A percentile compares a stretch with the other conserved stretches of the same genome.
Evolutionary conservation across 2,329 filamentous ascomycete species (phyloP).

Genomic region (Trichoderma cornu-damae): DNA sequence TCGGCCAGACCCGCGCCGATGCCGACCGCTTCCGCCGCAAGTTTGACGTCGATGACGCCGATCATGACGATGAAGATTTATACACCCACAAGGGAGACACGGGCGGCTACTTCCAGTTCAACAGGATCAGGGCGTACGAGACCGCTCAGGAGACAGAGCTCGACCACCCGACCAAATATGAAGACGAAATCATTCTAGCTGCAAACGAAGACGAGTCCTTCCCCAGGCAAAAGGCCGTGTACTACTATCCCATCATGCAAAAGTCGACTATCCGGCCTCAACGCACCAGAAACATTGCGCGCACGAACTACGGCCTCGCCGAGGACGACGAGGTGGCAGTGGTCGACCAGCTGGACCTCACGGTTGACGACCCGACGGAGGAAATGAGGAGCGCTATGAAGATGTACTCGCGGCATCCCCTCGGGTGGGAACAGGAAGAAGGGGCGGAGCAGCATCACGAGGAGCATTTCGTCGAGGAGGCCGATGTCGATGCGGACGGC

Average conservation of each 20-base stretch:
- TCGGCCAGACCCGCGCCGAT: conserved; percentile 45
- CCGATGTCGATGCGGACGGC: conserved; percentile 26
- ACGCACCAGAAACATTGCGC: conserved; percentile 58
- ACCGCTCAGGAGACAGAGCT: conserved; percentile 54
- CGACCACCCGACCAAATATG: conserved; percentile 55
- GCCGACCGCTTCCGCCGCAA: conserved; percentile 54
- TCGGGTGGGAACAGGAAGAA: conserved; percentile 42
- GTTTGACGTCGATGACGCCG: conserved; percentile 54
- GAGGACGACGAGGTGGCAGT: conserved; percentile 47
- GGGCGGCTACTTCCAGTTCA: conserved; percentile 54
- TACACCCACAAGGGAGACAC: conserved; percentile 49
- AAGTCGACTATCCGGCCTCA: conserved; percentile 58
- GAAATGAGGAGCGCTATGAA: conserved; percentile 49
- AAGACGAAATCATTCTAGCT: conserved; percentile 58
- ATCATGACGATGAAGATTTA: conserved; percentile 48
- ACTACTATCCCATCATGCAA: conserved; percentile 66
- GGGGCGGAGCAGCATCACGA: conserved; percentile 16
- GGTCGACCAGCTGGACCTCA: conserved; percentile 53
- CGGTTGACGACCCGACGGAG: conserved; percentile 51
- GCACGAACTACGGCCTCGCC: conserved; percentile 40
- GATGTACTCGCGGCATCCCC: conserved; percentile 48
- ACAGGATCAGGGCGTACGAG: conserved; percentile 59
- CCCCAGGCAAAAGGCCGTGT: conserved; percentile 52
- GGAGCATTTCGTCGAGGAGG: conserved; percentile 20
- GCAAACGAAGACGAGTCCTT: conserved; percentile 50